A percentile compares a stretch with the other conserved stretches of the same genome.
Conservation (phyloP, 257 asterid genomes). For the Solanum phureja region DNA sequence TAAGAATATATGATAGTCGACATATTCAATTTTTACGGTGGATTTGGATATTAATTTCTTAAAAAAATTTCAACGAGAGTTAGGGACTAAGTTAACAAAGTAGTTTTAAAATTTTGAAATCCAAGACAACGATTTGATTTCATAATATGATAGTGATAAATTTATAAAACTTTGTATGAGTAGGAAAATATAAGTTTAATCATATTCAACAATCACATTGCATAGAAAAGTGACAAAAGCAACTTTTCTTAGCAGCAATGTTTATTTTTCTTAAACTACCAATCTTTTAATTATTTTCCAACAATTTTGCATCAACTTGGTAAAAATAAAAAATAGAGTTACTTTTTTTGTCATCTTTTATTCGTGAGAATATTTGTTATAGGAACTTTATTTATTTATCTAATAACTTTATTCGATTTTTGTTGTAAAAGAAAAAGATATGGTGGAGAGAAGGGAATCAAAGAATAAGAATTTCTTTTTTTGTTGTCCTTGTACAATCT, state of each 20-base stretch:
- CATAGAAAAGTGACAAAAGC: neutral
- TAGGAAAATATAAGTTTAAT: neutral
- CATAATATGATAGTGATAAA: neutral
- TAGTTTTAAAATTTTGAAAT: neutral
- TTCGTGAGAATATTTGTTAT: neutral
- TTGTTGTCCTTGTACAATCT: neutral
- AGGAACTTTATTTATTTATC: neutral
- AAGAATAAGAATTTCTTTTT: constrained; percentile 19
- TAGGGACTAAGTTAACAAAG: too few relatives aligned
- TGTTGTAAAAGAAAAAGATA: neutral
- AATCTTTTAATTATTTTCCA: neutral
- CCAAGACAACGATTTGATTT: neutral
- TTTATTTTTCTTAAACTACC: neutral
- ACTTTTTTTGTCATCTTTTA: neutral
- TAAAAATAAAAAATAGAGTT: neutral
- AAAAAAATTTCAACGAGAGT: too few relatives aligned
- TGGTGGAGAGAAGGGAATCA: constrained; percentile 19
- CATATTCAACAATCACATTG: neutral
- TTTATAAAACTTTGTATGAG: neutral
- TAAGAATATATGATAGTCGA: neutral
- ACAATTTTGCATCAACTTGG: neutral
- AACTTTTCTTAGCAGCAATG: neutral
- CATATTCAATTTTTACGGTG: neutral
- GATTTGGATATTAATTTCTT: neutral
- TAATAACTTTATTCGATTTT: constrained; percentile 11